phyloP scores from a whole-genome alignment of 257 asterid species.

The Nicotiana obtusifolia region DNA sequence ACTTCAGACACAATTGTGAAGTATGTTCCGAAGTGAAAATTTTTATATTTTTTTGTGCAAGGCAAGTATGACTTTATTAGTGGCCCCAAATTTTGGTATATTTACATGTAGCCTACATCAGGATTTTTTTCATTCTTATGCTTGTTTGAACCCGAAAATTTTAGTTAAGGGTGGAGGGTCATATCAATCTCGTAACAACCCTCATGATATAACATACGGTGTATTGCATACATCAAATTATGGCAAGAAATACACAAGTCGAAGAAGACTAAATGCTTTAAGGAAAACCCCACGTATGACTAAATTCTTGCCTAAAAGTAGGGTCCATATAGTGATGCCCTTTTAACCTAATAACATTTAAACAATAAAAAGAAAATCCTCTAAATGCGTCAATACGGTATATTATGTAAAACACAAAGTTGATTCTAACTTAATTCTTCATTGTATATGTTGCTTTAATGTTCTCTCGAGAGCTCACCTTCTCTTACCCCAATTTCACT shows the following conservation, averaged over 20 bases:
- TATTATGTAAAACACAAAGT: neutral
- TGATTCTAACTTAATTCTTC: neutral
- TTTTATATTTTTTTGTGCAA: too few relatives aligned
- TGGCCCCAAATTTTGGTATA: too few relatives aligned
- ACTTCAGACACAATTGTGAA: too few relatives aligned
- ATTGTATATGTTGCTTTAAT: conserved; percentile 20
- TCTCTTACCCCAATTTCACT: neutral
- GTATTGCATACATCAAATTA: neutral
- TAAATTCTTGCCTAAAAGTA: neutral
- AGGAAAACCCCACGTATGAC: neutral
- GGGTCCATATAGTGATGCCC: neutral
- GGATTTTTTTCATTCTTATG: too few relatives aligned
- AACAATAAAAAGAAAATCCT: neutral
- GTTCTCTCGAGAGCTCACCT: conserved; percentile 20
- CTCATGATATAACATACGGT: neutral
- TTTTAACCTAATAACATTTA: neutral
- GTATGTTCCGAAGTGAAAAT: too few relatives aligned
- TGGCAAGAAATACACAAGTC: neutral
- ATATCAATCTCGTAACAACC: too few relatives aligned
- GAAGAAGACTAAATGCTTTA: neutral
- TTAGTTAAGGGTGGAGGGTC: too few relatives aligned
- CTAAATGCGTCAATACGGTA: neutral
- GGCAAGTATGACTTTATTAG: too few relatives aligned
- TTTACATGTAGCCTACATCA: too few relatives aligned
- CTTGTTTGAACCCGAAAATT: too few relatives aligned